phyloP scores from a whole-genome alignment of 495 filamentous ascomycete genomes.

The Penicillium turbatum region DNA sequence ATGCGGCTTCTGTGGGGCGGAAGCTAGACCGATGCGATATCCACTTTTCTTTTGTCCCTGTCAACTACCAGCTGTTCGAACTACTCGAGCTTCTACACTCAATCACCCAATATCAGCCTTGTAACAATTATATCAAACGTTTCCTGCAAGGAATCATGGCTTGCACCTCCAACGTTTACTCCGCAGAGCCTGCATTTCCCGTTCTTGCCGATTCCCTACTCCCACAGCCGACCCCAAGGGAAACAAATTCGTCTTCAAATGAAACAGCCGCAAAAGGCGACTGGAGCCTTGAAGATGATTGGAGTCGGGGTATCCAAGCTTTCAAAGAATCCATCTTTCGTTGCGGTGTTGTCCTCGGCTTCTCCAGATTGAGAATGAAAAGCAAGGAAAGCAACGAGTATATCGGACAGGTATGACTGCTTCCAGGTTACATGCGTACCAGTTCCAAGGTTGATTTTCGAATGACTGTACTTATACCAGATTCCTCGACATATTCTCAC shows the following conservation, averaged over 20 bases:
- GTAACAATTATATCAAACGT: background rate
- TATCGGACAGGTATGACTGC: slow-evolving; percentile 31
- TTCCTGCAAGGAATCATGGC: slow-evolving; percentile 3
- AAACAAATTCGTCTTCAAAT: background rate
- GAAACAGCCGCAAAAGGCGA: background rate
- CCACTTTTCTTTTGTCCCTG: background rate
- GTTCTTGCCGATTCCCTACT: slow-evolving; percentile 36
- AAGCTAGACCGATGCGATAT: background rate
- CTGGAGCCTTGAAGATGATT: slow-evolving; percentile 35
- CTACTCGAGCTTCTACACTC: background rate
- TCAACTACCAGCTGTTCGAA: background rate
- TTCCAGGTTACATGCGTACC: background rate
- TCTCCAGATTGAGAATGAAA: slow-evolving; percentile 33
- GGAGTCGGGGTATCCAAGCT: slow-evolving; percentile 21
- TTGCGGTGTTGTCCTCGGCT: slow-evolving; percentile 33
- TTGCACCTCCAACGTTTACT: slow-evolving; percentile 19
- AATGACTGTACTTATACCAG: background rate
- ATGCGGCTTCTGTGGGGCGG: background rate
- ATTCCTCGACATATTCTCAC: slow-evolving; percentile 17
- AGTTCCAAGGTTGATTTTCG: too few species aligned
- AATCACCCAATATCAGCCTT: too few species aligned
- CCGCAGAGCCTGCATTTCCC: slow-evolving; percentile 32
- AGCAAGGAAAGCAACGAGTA: slow-evolving; percentile 29
- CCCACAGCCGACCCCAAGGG: background rate
- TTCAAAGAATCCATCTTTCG: slow-evolving; percentile 23